Conservation (phyloP, 805 yeast species). For the Saccharomyces paradoxus region DNA sequence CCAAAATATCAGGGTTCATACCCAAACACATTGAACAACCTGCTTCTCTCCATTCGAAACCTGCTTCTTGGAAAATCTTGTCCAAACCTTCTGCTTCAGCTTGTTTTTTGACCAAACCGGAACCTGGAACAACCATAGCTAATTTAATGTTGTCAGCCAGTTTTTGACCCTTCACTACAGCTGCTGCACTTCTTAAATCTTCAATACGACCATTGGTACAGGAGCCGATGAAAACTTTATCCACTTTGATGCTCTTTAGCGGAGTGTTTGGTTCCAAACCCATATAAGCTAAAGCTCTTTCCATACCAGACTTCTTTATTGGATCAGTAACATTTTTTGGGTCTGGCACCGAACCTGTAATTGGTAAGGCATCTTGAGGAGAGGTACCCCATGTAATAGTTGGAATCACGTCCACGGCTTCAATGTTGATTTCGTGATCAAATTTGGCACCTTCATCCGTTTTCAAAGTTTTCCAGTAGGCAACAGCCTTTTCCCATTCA, state of each 20-base stretch:
- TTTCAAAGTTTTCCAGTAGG: constrained; percentile 82
- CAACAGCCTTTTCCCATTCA: constrained; percentile 90
- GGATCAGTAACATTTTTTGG: constrained; percentile 70
- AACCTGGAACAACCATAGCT: constrained; percentile 94
- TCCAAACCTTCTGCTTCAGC: constrained; percentile 95
- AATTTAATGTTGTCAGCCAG: constrained; percentile 73
- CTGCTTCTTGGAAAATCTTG: constrained; percentile 83
- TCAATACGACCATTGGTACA: constrained; percentile 97
- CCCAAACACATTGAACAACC: constrained; percentile 99
- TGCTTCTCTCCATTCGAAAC: constrained; percentile 98
- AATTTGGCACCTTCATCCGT: constrained; percentile 87
- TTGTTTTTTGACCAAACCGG: constrained; percentile 86
- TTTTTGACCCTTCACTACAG: constrained; percentile 81
- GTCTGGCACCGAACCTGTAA: constrained; percentile 84
- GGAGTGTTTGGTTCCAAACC: constrained; percentile 82
- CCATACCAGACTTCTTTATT: constrained; percentile 72
- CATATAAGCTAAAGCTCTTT: constrained; percentile 86
- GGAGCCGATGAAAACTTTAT: constrained; percentile 95
- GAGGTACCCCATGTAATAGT: constrained; percentile 99
- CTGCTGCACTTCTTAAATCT: constrained; percentile 92
- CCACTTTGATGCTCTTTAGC: constrained; percentile 63
- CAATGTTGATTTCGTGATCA: constrained; percentile 73
- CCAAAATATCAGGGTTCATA: constrained; percentile 96
- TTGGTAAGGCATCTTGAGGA: constrained; percentile 97
- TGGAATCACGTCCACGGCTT: constrained; percentile 82